phyloP scores from a whole-genome alignment of 164 flowering plant species.

The Liquidambar formosana region DNA sequence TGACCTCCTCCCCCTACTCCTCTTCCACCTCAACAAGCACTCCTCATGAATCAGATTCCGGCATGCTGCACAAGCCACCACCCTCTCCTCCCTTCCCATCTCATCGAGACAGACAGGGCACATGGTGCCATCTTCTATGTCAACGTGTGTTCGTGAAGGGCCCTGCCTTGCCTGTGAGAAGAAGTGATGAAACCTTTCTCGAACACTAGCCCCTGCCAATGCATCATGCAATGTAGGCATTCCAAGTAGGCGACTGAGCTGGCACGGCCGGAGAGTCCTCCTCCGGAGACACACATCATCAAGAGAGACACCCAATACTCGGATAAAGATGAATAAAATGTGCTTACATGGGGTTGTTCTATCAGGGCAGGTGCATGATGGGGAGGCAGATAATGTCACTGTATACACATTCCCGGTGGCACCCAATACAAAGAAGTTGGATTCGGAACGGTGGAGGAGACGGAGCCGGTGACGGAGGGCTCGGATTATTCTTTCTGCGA shows the following conservation, averaged over 20 bases:
- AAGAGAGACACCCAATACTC: constrained; percentile 58
- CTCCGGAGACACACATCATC: constrained; percentile 59
- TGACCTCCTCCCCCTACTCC: constrained; percentile 59
- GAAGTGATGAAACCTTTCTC: constrained; percentile 60
- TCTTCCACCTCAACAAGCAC: constrained; percentile 75
- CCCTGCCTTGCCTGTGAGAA: constrained; percentile 18
- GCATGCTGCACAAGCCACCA: constrained; percentile 68
- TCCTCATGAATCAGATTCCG: constrained; percentile 69
- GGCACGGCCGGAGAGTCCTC: constrained; percentile 60
- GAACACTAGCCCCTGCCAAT: constrained; percentile 48
- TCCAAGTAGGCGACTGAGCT: constrained; percentile 50
- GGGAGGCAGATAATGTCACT: constrained; percentile 53
- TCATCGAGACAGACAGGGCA: constrained; percentile 88
- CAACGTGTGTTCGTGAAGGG: constrained; percentile 3
- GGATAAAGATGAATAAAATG: constrained; percentile 71
- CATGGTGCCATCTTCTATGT: constrained; percentile 37
- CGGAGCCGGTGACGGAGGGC: constrained; percentile 73
- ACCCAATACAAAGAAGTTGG: constrained; percentile 69
- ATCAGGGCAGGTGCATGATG: constrained; percentile 87
- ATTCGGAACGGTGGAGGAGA: constrained; percentile 70
- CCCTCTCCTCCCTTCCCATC: constrained; percentile 43
- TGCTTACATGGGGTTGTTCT: constrained; percentile 81
- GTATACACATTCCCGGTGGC: constrained; percentile 87
- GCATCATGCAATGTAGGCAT: constrained; percentile 43
- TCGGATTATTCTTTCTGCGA: constrained; percentile 60